These are phyloP conservation scores for Tympanopsis confertula DNA, from an alignment of 2,329 filamentous ascomycete species.

Conservation along the genomic window DNA sequence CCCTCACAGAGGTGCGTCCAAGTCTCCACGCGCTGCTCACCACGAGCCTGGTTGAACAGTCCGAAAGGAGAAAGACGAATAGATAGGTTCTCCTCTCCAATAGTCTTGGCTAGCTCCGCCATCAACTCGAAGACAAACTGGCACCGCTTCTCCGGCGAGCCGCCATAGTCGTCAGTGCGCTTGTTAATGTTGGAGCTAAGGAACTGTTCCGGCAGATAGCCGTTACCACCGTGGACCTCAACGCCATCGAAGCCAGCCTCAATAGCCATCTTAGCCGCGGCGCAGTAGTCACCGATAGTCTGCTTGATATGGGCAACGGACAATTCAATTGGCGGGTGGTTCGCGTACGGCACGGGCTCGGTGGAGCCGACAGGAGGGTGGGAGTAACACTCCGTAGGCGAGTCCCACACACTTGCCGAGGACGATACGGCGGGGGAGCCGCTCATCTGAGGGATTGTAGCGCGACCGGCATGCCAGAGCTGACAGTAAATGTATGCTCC, in stretches of 20 bases:
- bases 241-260: constrained; percentile 36
- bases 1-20: constrained; percentile 35
- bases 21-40: constrained; percentile 37
- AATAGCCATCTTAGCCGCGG: constrained; percentile 29
- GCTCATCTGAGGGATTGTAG: constrained; percentile 21
- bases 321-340: constrained; percentile 28
- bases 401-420: constrained; percentile 31
- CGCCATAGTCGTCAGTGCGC: constrained; percentile 21
- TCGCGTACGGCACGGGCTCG: constrained; percentile 22
- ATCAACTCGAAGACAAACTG: constrained; percentile 45
- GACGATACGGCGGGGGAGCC: constrained; percentile 22
- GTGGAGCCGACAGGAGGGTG: constrained; percentile 23
- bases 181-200: constrained; percentile 21
- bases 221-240: constrained; percentile 26
- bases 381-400: constrained; percentile 25
- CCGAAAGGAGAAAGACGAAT: constrained; percentile 35
- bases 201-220: constrained; percentile 27
- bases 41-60: constrained; percentile 36
- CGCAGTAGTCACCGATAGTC: constrained; percentile 15
- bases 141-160: constrained; percentile 14
- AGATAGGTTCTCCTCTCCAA: constrained; percentile 31
- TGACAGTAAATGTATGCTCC: constrained; percentile 50
- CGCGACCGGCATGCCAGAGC: constrained; percentile 34
- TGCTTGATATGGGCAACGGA: constrained; percentile 27
- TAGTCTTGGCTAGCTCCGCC: constrained; percentile 23